Evolutionary conservation across 2,329 filamentous ascomycete species (phyloP).

Genomic region (Pseudocercospora eumusae): DNA sequence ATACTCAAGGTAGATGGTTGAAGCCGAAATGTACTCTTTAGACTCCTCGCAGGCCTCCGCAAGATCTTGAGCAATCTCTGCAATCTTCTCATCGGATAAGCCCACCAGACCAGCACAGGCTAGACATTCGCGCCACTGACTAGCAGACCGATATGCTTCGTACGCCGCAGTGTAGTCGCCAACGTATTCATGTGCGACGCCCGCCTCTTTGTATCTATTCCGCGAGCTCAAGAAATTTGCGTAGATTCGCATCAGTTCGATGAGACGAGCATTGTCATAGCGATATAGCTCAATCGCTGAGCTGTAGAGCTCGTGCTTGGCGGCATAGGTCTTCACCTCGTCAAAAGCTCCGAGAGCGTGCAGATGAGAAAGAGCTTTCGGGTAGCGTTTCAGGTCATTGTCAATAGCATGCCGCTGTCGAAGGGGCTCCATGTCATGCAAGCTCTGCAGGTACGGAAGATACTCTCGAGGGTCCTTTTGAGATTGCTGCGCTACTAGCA

Average conservation of each 20-base stretch:
- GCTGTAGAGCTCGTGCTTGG: constrained; percentile 77
- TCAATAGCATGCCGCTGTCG: constrained; percentile 83
- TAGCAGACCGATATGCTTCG: constrained; percentile 78
- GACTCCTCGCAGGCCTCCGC: constrained; percentile 78
- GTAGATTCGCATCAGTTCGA: constrained; percentile 72
- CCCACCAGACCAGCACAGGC: constrained; percentile 72
- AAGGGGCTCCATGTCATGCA: constrained; percentile 71
- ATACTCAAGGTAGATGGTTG: constrained; percentile 79
- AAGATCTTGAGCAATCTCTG: constrained; percentile 69
- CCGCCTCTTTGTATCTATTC: constrained; percentile 82
- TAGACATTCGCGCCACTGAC: constrained; percentile 89
- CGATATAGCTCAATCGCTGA: constrained; percentile 78
- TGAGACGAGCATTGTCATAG: constrained; percentile 70
- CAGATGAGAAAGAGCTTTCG: constrained; percentile 77
- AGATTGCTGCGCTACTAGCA: constrained; percentile 91
- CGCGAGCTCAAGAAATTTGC: constrained; percentile 73
- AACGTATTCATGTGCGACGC: constrained; percentile 84
- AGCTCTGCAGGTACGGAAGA: constrained; percentile 84
- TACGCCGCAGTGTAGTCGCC: constrained; percentile 72
- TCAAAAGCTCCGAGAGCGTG: constrained; percentile 72
- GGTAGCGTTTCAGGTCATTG: constrained; percentile 74
- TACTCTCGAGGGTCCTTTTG: constrained; percentile 96
- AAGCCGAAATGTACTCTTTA: constrained; percentile 80
- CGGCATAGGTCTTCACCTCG: constrained; percentile 74
- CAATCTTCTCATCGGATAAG: constrained; percentile 61